Evolutionary conservation across 257 asterid species (phyloP).

Genomic region (Primulina tabacum): DNA sequence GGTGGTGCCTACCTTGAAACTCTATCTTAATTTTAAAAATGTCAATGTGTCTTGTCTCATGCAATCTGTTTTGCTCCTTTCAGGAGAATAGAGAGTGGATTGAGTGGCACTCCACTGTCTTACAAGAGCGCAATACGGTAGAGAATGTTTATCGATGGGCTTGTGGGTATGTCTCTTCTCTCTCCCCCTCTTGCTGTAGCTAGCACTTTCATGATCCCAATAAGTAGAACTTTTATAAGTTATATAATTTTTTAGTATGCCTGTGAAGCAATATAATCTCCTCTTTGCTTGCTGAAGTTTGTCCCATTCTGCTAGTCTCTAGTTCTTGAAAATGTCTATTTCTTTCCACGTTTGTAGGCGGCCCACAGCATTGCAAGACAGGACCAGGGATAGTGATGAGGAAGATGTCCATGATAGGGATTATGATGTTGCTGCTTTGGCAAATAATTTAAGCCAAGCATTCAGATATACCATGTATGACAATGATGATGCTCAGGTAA

Average conservation of each 20-base stretch:
- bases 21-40: conserved; percentile 10
- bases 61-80: conserved; percentile 22
- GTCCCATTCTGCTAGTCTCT: conserved; percentile 18
- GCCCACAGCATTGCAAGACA: conserved; percentile 83
- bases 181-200: conserved; percentile 9
- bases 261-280: background rate
- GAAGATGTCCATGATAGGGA: conserved; percentile 87
- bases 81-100: conserved; percentile 78
- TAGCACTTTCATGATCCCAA: background rate
- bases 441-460: conserved; percentile 87
- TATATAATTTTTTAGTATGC: background rate
- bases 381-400: conserved; percentile 86
- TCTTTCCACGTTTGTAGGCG: conserved; percentile 56
- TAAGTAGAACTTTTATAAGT: background rate
- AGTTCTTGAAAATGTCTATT: conserved; percentile 14
- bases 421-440: conserved; percentile 88
- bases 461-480: conserved; percentile 79
- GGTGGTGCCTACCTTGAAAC: conserved; percentile 41
- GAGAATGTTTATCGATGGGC: conserved; percentile 88
- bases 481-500: conserved; percentile 77
- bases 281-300: conserved; percentile 7
- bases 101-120: conserved; percentile 67
- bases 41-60: conserved; percentile 10
- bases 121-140: conserved; percentile 70
- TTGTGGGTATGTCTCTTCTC: conserved; percentile 71